Evolutionary conservation across 768 basidiomycete species (phyloP).

Genomic region (Mycena vitilis): DNA sequence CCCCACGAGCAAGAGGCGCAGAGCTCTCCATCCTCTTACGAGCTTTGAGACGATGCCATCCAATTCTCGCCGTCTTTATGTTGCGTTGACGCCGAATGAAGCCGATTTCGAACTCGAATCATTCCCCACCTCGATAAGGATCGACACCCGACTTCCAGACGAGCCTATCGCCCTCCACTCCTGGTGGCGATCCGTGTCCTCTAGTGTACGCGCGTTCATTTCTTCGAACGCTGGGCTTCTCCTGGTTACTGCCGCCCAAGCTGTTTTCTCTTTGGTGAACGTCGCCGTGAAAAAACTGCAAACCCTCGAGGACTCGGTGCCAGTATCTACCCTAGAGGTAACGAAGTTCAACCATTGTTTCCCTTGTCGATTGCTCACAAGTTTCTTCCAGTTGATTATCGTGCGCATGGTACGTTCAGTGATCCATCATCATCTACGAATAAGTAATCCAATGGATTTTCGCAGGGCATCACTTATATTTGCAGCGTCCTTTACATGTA

Average conservation of each 20-base stretch:
- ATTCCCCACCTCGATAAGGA: not conserved
- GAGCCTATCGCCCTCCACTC: not conserved
- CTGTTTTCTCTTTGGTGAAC: constrained; percentile 72
- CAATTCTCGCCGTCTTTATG: constrained; percentile 29
- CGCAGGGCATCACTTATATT: constrained; percentile 63
- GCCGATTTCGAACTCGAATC: constrained; percentile 26
- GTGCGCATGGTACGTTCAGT: constrained; percentile 59
- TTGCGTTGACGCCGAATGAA: constrained; percentile 31
- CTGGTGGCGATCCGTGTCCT: constrained; percentile 4
- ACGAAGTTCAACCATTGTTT: constrained; percentile 26
- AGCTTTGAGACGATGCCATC: constrained; percentile 20
- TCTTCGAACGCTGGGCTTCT: constrained; percentile 67
- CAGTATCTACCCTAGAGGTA: constrained; percentile 69
- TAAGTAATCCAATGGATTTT: not conserved
- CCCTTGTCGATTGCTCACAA: not conserved
- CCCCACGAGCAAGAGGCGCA: not conserved
- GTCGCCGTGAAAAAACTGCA: constrained; percentile 73
- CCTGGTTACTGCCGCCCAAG: constrained; percentile 66
- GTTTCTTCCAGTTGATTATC: constrained; percentile 54
- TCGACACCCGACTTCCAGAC: constrained; percentile 10
- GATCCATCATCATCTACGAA: no score
- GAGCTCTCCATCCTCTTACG: not conserved
- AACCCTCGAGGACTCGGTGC: constrained; percentile 57
- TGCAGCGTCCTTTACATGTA: constrained; percentile 65
- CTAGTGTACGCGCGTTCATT: constrained; percentile 24